phyloP scores from a whole-genome alignment of 306 rosid genomes.

The Cucurbita maxima region DNA sequence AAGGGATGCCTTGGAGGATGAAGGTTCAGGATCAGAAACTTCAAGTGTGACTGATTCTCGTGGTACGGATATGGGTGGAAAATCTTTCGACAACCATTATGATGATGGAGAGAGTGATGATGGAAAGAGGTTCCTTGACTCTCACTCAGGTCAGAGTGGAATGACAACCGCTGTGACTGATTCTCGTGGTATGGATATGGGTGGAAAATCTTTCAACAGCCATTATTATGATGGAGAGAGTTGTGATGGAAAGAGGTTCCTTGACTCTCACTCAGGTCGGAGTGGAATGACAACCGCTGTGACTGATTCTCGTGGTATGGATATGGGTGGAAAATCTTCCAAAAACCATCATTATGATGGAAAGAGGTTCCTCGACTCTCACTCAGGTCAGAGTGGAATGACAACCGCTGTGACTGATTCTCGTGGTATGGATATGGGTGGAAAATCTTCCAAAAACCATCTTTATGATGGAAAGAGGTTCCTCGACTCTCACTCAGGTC shows the following conservation, averaged over 20 bases:
- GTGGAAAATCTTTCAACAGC: slow-evolving; percentile 38
- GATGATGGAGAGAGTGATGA: slow-evolving; percentile 24
- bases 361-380: no score
- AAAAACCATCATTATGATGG: no score
- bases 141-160: no score
- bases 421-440: no score
- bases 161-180: no score
- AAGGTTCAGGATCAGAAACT: slow-evolving; percentile 57
- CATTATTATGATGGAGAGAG: slow-evolving; percentile 35
- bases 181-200: slow-evolving; percentile 7
- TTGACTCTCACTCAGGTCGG: slow-evolving; percentile 15
- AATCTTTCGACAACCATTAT: slow-evolving; percentile 47
- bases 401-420: no score
- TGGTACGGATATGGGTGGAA: slow-evolving; percentile 5
- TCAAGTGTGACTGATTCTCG: slow-evolving; percentile 39
- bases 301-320: no score
- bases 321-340: no score
- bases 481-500: no score
- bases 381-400: no score
- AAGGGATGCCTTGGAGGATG: slow-evolving; percentile 52
- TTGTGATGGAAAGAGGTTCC: slow-evolving; percentile 14
- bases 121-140: not conserved
- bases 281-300: slow-evolving; percentile 9
- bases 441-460: no score
- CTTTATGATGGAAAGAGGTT: no score